A percentile compares a stretch with the other conserved stretches of the same genome.
Conservation (phyloP, 2,329 filamentous ascomycete genomes). For the Lizonia empirigonia region DNA sequence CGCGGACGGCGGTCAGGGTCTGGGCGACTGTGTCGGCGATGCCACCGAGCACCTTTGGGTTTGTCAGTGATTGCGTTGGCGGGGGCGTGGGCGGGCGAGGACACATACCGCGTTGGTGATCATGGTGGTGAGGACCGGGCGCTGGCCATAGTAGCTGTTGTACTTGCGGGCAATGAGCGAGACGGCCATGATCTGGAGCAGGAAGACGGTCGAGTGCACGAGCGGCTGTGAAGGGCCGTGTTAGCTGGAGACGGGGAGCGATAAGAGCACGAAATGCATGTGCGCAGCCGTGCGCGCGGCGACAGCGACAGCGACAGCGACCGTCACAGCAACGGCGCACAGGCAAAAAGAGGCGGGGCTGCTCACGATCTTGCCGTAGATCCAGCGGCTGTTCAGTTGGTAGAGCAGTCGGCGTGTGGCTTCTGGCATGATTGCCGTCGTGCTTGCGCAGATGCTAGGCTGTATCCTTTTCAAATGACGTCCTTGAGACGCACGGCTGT, state of each 20-base stretch:
- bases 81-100: constrained; percentile 5
- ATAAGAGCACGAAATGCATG: constrained; percentile 9
- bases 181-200: constrained; percentile 87
- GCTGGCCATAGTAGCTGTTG: constrained; percentile 91
- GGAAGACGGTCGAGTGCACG: constrained; percentile 80
- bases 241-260: constrained; percentile 16
- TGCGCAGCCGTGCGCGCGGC: constrained; percentile 2
- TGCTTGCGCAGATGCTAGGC: constrained; percentile 23
- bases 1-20: constrained; percentile 81
- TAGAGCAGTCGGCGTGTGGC: constrained; percentile 65
- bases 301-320: neutral
- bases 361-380: constrained; percentile 74
- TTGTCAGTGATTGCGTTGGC: constrained; percentile 22
- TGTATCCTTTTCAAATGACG: constrained; percentile 36
- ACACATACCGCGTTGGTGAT: constrained; percentile 85
- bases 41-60: constrained; percentile 71
- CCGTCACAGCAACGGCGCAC: neutral
- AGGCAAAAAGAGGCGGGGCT: neutral
- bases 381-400: constrained; percentile 72
- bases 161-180: constrained; percentile 84
- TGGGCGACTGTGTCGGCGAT: constrained; percentile 97
- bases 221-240: constrained; percentile 68
- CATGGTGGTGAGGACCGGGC: constrained; percentile 97
- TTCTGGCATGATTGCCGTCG: constrained; percentile 44
- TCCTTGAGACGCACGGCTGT: constrained; percentile 28